Evolutionary conservation across 768 basidiomycete species (phyloP), one percentile per base, ranked within the genome.

Genomic region (Flagelloscypha sp.): DNA sequence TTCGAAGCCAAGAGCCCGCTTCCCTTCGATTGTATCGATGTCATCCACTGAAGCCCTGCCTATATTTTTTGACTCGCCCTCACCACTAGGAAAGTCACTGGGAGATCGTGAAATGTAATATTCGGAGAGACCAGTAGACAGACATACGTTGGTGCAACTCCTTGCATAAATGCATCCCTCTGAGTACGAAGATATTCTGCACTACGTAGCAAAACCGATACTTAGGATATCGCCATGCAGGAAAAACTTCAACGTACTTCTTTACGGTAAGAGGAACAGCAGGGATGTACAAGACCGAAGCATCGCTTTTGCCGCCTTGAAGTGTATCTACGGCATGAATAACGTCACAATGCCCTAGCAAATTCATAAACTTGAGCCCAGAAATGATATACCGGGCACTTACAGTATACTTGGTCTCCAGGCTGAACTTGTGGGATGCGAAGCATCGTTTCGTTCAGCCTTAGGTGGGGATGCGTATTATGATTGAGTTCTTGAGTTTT

Each of bases 351-450:
- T 71, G 70, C 69, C 70, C 68, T 73, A 30, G 10, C 6, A n/a
- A n/a, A n/a, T n/a, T n/a, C n/a, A n/a, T n/a, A n/a, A n/a, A n/a
- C n/a, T n/a, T n/a, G n/a, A n/a, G n/a, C n/a, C n/a, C n/a, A n/a
- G n/a, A 27, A 35, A 24, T 20, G 18, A 6, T n/a, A n/a, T n/a
- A n/a, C n/a, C n/a, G 24, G 27, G n/a, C 24, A 53, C 56, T 33
- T 37, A 74, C 72, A 76, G 36, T 73, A 72, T 12, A 76, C 76
- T 45, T 79, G 73, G 52, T 81, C 74, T 0, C 79, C 79, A 3
- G 79, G 76, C 27, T 72, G 56, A 2, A 83, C 75, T 12, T 38
- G 55, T 0, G 79, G 76, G 25, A 80, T 58, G 7, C 70, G 66
- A 7, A 70, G 56, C 77, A 82, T 79, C 1, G 70, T 75, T 44